phyloP scores from a whole-genome alignment of 2,329 filamentous ascomycete genomes.

The Trichocomaceae sp. region DNA sequence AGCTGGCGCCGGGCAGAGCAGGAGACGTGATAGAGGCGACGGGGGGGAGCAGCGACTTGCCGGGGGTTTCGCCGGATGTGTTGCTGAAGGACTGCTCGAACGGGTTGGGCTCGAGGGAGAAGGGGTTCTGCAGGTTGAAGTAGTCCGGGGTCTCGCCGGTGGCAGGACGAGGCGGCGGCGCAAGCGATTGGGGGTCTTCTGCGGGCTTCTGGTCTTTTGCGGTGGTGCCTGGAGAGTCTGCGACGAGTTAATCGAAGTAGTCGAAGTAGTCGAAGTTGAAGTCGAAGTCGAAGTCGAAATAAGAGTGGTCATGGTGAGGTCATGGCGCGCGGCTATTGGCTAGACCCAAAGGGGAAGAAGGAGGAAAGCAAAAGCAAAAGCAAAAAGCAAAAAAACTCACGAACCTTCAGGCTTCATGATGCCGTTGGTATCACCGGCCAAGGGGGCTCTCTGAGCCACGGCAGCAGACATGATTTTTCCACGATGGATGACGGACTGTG shows the following conservation, averaged over 20 bases:
- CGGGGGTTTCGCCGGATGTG: constrained; percentile 67
- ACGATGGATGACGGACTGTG: constrained; percentile 2
- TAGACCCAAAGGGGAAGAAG: constrained; percentile 21
- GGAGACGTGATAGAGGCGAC: constrained; percentile 89
- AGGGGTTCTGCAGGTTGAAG: constrained; percentile 54
- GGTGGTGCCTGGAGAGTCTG: constrained; percentile 13
- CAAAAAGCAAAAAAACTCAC: constrained; percentile 6
- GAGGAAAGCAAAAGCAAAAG: constrained; percentile 13
- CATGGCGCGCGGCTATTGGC: constrained; percentile 17
- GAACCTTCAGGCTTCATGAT: constrained; percentile 35
- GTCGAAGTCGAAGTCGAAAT: neutral
- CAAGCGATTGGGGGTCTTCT: constrained; percentile 52
- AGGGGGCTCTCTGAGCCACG: constrained; percentile 32
- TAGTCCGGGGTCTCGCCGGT: constrained; percentile 59
- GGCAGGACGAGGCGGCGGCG: constrained; percentile 57
- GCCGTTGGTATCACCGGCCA: constrained; percentile 34
- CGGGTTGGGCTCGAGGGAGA: constrained; percentile 76
- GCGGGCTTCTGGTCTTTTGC: constrained; percentile 30
- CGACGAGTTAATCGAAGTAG: neutral
- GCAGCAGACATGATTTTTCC: constrained; percentile 36
- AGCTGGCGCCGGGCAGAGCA: constrained; percentile 68
- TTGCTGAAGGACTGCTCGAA: constrained; percentile 90
- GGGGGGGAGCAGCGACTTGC: constrained; percentile 73
- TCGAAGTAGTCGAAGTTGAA: neutral
- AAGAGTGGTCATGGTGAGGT: constrained; percentile 18